phyloP scores from a whole-genome alignment of 192 early-diverging fungal species.

The Gonapodya prolifera region DNA sequence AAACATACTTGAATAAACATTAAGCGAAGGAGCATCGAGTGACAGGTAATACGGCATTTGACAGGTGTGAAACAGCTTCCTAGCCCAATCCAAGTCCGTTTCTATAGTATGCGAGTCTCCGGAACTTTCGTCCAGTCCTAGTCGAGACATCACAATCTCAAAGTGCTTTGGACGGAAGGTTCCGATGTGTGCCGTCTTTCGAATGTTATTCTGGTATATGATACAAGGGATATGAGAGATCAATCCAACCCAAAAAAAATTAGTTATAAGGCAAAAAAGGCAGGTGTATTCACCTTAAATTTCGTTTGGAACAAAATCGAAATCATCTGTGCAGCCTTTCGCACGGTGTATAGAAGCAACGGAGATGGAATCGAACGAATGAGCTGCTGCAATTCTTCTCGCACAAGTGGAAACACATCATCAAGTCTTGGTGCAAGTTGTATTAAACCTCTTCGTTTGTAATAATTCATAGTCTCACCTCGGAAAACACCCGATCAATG shows the following conservation, averaged over 20 bases:
- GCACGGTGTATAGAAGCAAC: background rate
- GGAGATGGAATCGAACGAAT: background rate
- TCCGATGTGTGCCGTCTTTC: constrained; percentile 34
- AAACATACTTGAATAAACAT: no score
- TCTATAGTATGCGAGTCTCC: background rate
- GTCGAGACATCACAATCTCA: constrained; percentile 31
- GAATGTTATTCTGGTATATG: constrained; percentile 11
- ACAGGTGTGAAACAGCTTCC: constrained; percentile 46
- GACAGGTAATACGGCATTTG: constrained; percentile 13
- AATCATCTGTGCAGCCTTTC: background rate
- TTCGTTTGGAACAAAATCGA: background rate
- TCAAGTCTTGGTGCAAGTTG: no score
- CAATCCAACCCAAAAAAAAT: no score
- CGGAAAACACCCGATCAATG: background rate
- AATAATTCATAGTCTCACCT: no score
- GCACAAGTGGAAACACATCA: background rate
- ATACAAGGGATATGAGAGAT: no score
- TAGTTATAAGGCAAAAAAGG: background rate
- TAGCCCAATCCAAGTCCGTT: constrained; percentile 23
- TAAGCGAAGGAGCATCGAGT: no score
- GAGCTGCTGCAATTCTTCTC: background rate
- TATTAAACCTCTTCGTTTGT: no score
- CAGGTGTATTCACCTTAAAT: background rate
- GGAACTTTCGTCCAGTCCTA: constrained; percentile 26
- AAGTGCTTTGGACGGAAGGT: constrained; percentile 56